Percentiles rank a stretch among this genome's conserved stretches.
Conservation (phyloP, 1,139 yeast species). For the Sugiyamaella xylanicola region DNA sequence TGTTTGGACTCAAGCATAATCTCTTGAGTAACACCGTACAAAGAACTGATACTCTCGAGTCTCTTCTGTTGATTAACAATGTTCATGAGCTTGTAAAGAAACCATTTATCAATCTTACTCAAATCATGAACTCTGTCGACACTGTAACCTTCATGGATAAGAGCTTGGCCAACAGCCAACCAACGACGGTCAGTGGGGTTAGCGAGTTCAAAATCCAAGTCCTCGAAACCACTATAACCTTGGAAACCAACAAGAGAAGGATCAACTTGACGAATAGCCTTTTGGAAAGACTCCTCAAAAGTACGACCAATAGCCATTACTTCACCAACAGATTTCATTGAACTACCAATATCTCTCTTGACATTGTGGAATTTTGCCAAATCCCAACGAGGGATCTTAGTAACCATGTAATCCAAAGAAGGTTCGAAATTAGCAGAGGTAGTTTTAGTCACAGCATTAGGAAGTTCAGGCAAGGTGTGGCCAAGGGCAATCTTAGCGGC, state of each 20-base stretch:
- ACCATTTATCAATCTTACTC: slow-evolving; percentile 95
- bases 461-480: slow-evolving; percentile 90
- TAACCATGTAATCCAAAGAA: slow-evolving; percentile 92
- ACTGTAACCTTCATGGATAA: slow-evolving; percentile 82
- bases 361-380: slow-evolving; percentile 93
- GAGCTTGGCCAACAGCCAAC: slow-evolving; percentile 97
- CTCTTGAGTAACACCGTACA: slow-evolving; percentile 63
- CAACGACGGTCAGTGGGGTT: slow-evolving; percentile 98
- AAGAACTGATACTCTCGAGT: slow-evolving; percentile 63
- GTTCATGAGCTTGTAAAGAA: slow-evolving; percentile 86
- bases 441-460: slow-evolving; percentile 94
- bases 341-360: slow-evolving; percentile 86
- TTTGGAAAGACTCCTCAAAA: slow-evolving; percentile 96
- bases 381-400: slow-evolving; percentile 99
- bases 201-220: slow-evolving; percentile 75
- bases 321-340: slow-evolving; percentile 99
- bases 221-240: slow-evolving; percentile 72
- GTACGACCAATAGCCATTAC: slow-evolving; percentile 99
- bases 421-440: slow-evolving; percentile 98
- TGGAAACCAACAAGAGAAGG: slow-evolving; percentile 91
- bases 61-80: slow-evolving; percentile 86
- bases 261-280: slow-evolving; percentile 96
- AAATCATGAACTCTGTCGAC: slow-evolving; percentile 91
- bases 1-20: slow-evolving; percentile 81
- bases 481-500: slow-evolving; percentile 98